These are phyloP conservation scores for Boletus sp. DNA, from an alignment of 1,284 basidiomycete genomes.

Conservation along the genomic window DNA sequence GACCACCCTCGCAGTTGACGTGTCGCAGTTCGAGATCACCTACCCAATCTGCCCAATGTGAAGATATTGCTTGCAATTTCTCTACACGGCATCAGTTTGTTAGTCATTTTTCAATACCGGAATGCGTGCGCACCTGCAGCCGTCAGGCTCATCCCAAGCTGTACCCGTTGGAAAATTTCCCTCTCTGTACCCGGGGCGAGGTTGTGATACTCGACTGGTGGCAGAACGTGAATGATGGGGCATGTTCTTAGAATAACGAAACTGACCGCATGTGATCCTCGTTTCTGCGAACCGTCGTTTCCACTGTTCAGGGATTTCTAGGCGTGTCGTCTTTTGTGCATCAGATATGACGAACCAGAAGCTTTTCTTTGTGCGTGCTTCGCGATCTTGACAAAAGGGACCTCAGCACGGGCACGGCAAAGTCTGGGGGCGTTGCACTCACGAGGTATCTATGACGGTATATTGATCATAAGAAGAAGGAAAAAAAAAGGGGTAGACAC, in stretches of 20 bases:
- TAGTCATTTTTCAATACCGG: neutral
- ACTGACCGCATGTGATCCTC: conserved; percentile 59
- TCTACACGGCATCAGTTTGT: conserved; percentile 38
- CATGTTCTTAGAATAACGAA: neutral
- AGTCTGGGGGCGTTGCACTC: conserved; percentile 21
- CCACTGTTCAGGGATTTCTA: conserved; percentile 48
- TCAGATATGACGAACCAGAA: conserved; percentile 57
- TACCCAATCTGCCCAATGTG: conserved; percentile 57
- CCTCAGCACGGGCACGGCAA: conserved; percentile 2
- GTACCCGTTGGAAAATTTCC: conserved; percentile 76
- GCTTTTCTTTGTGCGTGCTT: conserved; percentile 49
- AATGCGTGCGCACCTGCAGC: conserved; percentile 47
- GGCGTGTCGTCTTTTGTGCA: conserved; percentile 35
- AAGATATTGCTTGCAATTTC: conserved; percentile 67
- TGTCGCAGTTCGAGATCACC: conserved; percentile 48
- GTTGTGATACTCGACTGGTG: conserved; percentile 53
- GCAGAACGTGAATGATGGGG: neutral
- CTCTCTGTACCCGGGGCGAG: conserved; percentile 50
- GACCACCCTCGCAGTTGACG: conserved; percentile 48
- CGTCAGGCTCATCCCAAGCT: conserved; percentile 67
- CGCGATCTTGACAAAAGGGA: conserved; percentile 36
- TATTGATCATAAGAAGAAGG: neutral
- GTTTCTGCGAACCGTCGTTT: conserved; percentile 51
- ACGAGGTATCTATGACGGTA: conserved; percentile 46
- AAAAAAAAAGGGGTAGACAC: neutral